These are phyloP conservation scores for Marsdenia floribunda DNA, from an alignment of 257 asterid species.

Conservation along the genomic window DNA sequence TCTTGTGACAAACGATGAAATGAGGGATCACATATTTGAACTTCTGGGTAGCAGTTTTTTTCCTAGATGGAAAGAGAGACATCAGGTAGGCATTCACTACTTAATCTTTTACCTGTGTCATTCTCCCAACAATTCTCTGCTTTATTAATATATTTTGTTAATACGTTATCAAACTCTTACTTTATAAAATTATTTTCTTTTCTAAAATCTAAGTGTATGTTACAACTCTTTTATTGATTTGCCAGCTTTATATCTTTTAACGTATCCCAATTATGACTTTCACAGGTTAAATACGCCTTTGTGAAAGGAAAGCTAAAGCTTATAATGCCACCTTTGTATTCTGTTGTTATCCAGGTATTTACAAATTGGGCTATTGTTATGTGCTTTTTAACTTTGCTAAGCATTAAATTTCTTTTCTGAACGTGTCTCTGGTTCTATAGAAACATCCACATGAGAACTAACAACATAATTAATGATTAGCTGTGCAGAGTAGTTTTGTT, in stretches of 20 bases:
- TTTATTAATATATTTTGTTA: too few species aligned
- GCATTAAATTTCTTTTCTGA: background rate
- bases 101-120: background rate
- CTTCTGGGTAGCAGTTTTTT: slow-evolving; percentile 84
- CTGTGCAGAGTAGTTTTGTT: background rate
- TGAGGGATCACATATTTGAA: slow-evolving; percentile 98
- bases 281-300: slow-evolving; percentile 68
- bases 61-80: slow-evolving; percentile 89
- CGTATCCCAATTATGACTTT: slow-evolving; percentile 4
- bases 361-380: background rate
- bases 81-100: slow-evolving; percentile 49
- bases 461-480: background rate
- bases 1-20: slow-evolving; percentile 92
- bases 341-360: slow-evolving; percentile 72
- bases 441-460: background rate
- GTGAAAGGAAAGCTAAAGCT: slow-evolving; percentile 50
- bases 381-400: background rate
- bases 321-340: slow-evolving; percentile 74
- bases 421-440: background rate
- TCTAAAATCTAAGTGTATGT: background rate
- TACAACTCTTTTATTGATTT: background rate
- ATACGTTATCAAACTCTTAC: background rate
- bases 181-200: background rate
- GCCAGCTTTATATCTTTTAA: slow-evolving; percentile 4
- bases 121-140: background rate